Conservation (phyloP, 768 basidiomycete genomes). For the Suillus weaverae region DNA sequence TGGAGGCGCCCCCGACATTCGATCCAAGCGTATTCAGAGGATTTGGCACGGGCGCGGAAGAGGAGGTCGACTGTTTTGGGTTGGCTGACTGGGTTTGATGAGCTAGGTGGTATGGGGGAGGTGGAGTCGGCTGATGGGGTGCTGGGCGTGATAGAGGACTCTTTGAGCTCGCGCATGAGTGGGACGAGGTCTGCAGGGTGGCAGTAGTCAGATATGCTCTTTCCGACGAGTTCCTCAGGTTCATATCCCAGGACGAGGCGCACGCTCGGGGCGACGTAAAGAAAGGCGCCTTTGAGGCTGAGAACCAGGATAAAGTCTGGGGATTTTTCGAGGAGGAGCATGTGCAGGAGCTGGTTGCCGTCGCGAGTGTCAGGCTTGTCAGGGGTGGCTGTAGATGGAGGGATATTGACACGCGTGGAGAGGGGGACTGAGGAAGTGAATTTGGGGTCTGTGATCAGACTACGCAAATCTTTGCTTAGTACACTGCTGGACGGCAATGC, state of each 20-base stretch:
- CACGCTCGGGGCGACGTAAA: slow-evolving; percentile 88
- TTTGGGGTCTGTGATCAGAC: slow-evolving; percentile 44
- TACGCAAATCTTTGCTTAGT: slow-evolving; percentile 54
- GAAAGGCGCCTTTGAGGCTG: slow-evolving; percentile 88
- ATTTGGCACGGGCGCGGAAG: slow-evolving; percentile 77
- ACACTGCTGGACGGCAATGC: slow-evolving; percentile 16
- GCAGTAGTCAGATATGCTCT: slow-evolving; percentile 75
- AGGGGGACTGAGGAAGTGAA: slow-evolving; percentile 52
- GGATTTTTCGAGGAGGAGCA: slow-evolving; percentile 58
- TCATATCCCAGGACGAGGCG: slow-evolving; percentile 81
- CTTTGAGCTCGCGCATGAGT: slow-evolving; percentile 89
- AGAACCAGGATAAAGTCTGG: slow-evolving; percentile 90
- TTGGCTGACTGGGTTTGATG: slow-evolving; percentile 6
- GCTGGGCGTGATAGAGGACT: slow-evolving; percentile 40
- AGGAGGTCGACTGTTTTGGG: slow-evolving; percentile 77
- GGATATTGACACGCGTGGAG: slow-evolving; percentile 39
- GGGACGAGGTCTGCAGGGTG: slow-evolving; percentile 90
- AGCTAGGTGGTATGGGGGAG: slow-evolving; percentile 3
- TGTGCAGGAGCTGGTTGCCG: slow-evolving; percentile 49
- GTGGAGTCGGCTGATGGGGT: slow-evolving; percentile 9
- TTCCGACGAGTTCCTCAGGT: slow-evolving; percentile 79
- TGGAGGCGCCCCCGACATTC: slow-evolving; percentile 88
- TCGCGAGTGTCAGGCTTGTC: slow-evolving; percentile 29
- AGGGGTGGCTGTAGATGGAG: slow-evolving; percentile 24
- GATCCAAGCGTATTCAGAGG: slow-evolving; percentile 74